Evolutionary conservation across 306 rosid genomes (phyloP).

Genomic region (Malus sieversii): DNA sequence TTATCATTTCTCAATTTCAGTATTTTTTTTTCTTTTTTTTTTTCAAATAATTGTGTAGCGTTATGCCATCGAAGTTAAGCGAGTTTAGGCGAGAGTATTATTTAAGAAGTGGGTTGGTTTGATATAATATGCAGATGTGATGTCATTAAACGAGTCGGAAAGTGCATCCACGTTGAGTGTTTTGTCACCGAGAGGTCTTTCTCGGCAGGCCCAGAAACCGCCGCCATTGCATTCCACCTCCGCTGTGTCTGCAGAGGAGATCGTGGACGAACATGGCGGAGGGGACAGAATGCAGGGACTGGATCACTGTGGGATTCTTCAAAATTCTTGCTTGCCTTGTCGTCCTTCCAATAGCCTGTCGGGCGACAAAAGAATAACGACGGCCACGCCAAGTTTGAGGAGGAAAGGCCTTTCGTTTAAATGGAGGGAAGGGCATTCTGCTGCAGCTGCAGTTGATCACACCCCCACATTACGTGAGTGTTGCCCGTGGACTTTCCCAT

Average conservation of each 20-base stretch:
- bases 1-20: background rate
- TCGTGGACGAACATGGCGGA: conserved; percentile 30
- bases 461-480: conserved; percentile 47
- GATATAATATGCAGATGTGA: conserved; percentile 25
- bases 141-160: conserved; percentile 38
- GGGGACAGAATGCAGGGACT: conserved; percentile 26
- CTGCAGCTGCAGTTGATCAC: conserved; percentile 25
- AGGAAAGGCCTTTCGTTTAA: conserved; percentile 70
- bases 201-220: background rate
- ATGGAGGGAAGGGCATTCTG: conserved; percentile 54
- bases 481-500: background rate
- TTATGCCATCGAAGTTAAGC: background rate
- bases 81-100: background rate
- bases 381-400: conserved; percentile 40
- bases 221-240: background rate
- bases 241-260: conserved; percentile 30
- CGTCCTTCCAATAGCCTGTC: conserved; percentile 38
- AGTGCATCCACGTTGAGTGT: conserved; percentile 31
- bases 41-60: background rate
- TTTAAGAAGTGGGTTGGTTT: background rate
- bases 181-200: conserved; percentile 35
- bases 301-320: conserved; percentile 54
- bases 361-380: conserved; percentile 50
- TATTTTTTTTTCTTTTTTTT: too few relatives aligned
- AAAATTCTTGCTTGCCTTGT: conserved; percentile 60